A percentile compares a stretch with the other conserved stretches of the same genome.
phyloP scores from a whole-genome alignment of 2,329 filamentous ascomycete genomes.

The Alternaria sp. region DNA sequence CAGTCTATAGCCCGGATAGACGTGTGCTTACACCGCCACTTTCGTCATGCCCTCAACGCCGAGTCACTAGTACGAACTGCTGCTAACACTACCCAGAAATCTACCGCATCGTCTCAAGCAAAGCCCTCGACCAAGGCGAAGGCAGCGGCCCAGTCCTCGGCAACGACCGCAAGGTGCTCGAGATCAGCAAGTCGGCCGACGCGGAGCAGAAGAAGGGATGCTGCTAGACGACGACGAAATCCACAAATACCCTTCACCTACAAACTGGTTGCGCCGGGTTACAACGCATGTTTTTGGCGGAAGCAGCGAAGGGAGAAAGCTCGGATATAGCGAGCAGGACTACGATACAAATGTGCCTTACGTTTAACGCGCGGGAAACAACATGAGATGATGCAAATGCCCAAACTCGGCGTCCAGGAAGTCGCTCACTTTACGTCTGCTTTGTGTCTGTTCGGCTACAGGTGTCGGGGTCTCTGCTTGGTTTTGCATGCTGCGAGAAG shows the following conservation, averaged over 20 bases:
- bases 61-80: not conserved
- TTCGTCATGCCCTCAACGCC: not conserved
- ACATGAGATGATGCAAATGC: constrained; percentile 44
- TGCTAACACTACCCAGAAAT: constrained; percentile 70
- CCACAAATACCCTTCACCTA: constrained; percentile 16
- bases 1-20: not conserved
- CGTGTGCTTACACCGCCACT: constrained; percentile 18
- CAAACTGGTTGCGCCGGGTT: constrained; percentile 21
- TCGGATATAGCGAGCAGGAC: constrained; percentile 9
- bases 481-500: constrained; percentile 40
- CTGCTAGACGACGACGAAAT: constrained; percentile 63
- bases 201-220: constrained; percentile 80
- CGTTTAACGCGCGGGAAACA: constrained; percentile 1
- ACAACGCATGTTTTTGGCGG: constrained; percentile 11
- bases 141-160: constrained; percentile 78
- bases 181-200: constrained; percentile 84
- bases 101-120: constrained; percentile 98
- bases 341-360: constrained; percentile 20
- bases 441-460: constrained; percentile 36
- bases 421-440: constrained; percentile 38
- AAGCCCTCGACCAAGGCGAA: constrained; percentile 91
- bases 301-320: not conserved
- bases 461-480: constrained; percentile 31
- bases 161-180: constrained; percentile 75
- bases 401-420: constrained; percentile 43